phyloP scores from a whole-genome alignment of 192 early-diverging fungal genomes.

The Coemansia interrupta region DNA sequence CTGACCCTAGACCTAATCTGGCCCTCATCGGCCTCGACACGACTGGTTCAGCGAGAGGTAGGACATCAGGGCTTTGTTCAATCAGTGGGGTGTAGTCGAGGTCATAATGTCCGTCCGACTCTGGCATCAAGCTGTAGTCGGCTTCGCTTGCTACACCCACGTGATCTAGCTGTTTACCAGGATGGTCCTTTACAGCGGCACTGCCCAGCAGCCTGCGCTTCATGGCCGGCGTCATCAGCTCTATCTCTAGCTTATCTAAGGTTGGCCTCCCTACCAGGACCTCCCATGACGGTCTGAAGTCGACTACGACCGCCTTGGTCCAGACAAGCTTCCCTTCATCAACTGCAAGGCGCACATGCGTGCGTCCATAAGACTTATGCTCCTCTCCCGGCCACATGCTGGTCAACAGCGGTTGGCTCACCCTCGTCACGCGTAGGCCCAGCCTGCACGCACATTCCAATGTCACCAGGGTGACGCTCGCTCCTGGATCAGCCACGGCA shows the following conservation, averaged over 20 bases:
- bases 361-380: neutral
- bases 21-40: neutral
- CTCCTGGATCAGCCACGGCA: too few relatives aligned
- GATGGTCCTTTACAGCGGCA: neutral
- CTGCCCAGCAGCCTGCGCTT: neutral
- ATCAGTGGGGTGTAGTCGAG: neutral
- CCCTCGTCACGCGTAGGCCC: too few relatives aligned
- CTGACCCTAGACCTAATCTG: neutral
- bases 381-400: neutral
- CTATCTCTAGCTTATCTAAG: neutral
- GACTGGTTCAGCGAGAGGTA: neutral
- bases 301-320: neutral
- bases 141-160: neutral
- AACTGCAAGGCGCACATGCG: neutral
- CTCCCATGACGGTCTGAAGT: neutral
- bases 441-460: too few relatives aligned
- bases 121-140: neutral
- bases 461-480: too few relatives aligned
- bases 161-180: neutral
- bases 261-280: neutral
- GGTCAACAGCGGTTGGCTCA: too few relatives aligned
- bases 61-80: neutral
- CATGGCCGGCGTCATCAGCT: conserved; percentile 1
- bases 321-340: neutral
- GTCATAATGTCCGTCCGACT: neutral